phyloP scores from a whole-genome alignment of 1,139 yeast genomes.

The Debaryomycetaceae sp. region DNA sequence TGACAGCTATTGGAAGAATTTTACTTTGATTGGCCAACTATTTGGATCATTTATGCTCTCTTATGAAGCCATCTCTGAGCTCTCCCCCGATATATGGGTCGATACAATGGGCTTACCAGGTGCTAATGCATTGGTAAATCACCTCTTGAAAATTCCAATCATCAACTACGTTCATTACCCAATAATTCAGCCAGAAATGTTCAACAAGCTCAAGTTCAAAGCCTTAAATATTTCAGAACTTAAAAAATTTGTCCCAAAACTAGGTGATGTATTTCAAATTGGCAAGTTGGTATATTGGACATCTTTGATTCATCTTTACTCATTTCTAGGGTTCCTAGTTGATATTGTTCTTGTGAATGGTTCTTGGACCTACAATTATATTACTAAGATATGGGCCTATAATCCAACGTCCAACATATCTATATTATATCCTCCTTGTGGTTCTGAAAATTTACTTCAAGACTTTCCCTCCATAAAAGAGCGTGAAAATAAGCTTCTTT shows the following conservation, averaged over 20 bases:
- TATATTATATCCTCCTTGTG: conserved; percentile 84
- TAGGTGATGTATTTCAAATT: conserved; percentile 22
- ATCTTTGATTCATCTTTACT: conserved; percentile 56
- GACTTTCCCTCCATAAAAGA: conserved; percentile 8
- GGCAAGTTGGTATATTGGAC: conserved; percentile 73
- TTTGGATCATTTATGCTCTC: conserved; percentile 70
- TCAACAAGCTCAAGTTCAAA: conserved; percentile 49
- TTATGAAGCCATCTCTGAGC: conserved; percentile 63
- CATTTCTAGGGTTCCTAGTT: conserved; percentile 63
- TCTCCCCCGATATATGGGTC: conserved; percentile 86
- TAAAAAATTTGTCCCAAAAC: conserved; percentile 9
- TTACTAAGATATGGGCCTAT: conserved; percentile 56
- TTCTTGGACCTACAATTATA: conserved; percentile 85
- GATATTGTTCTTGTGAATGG: conserved; percentile 76
- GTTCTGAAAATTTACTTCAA: conserved; percentile 42
- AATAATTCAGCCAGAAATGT: conserved; percentile 84
- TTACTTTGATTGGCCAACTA: conserved; percentile 86
- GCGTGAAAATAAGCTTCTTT: conserved; percentile 61
- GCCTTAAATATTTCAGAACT: conserved; percentile 16
- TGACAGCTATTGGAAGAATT: conserved; percentile 68
- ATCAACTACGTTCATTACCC: conserved; percentile 93
- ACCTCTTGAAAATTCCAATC: conserved; percentile 65
- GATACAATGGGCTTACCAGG: conserved; percentile 97
- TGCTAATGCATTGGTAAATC: conserved; percentile 53
- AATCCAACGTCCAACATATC: conserved; percentile 28